Evolutionary conservation across 2,329 filamentous ascomycete species (phyloP), one percentile per base, ranked within the genome.

Genomic region (Rutstroemia sp.): DNA sequence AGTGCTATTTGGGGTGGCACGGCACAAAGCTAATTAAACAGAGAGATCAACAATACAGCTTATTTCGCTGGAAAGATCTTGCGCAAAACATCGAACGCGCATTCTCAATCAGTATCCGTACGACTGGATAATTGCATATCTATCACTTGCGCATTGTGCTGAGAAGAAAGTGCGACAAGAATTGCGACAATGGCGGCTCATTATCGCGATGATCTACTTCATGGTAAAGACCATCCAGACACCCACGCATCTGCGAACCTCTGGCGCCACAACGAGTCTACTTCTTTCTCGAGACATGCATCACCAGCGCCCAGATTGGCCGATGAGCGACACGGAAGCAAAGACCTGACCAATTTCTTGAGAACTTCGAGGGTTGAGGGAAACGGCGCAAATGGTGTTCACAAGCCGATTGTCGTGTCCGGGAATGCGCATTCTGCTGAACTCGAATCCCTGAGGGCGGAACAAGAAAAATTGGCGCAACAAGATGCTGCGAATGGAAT

Each of bases 191-290:
- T 68, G 67, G 63, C 65, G 21, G 54, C 48, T 46, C 54, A 51
- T 16, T 21, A 45, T 46, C 54, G 54, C 51, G 65, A 67, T 52
- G 59, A 65, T 30, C 10, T 66, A 7, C 52, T 66, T 2, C 57
- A 65, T 53, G 66, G 67, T 2, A 36, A 50, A 50, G 61, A 68
- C 38, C 64, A 65, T 51, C 21, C 58, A 57, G 82, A 84, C 64
- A 79, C 78, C 2, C 72, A 84, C 65, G 76, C 78, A 39, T 85
- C 82, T 8, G 64, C 76, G 42, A 83, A 73, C 65, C 74, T 73
- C 63, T 86, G 83, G 83, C 78, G 82, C 55, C 83, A 86, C 66
- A 79, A 84, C 66, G 83, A 86, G 67, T 85, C 82, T 1, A 73
- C 73, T 12, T 73, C 79, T 36, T 86, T 75, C 65, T 75, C 75